Conservation (phyloP, 345 rosid species). For the Stellera chamaejasme region DNA sequence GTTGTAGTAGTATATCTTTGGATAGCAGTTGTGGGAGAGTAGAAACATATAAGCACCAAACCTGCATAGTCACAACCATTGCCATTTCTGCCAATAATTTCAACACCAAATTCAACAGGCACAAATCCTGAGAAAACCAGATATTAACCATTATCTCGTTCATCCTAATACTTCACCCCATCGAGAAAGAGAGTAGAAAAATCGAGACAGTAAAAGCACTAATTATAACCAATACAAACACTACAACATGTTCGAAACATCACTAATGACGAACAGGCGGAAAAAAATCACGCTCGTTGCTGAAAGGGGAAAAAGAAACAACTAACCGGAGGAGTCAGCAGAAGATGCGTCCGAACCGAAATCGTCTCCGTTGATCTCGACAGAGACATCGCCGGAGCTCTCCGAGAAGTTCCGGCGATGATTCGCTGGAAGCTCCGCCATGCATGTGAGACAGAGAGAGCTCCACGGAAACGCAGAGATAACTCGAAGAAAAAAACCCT, state of each 20-base stretch:
- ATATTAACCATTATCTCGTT: background rate
- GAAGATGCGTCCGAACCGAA: background rate
- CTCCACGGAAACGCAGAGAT: background rate
- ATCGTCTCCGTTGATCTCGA: constrained; percentile 5
- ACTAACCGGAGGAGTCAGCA: constrained; percentile 1
- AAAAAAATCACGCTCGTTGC: background rate
- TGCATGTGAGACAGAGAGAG: background rate
- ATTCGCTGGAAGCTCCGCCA: constrained; percentile 1
- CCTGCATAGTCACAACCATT: constrained; percentile 2
- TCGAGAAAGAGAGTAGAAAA: too few species aligned
- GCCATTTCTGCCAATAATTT: background rate
- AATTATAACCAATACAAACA: background rate
- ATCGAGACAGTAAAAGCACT: too few species aligned
- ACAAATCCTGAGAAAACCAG: constrained; percentile 1
- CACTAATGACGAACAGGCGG: too few species aligned
- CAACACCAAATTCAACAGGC: constrained; percentile 4
- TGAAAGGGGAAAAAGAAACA: background rate
- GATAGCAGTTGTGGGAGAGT: too few species aligned
- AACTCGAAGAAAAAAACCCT: background rate
- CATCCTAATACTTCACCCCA: background rate
- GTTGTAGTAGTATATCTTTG: too few species aligned
- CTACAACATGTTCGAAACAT: background rate
- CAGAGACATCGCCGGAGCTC: background rate
- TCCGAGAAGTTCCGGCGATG: background rate
- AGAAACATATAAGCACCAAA: background rate